Percentiles rank a stretch among this genome's conserved stretches.
These are phyloP conservation scores for Ophiostoma sp. DNA, from an alignment of 2,329 filamentous ascomycete genomes.

Conservation along the genomic window DNA sequence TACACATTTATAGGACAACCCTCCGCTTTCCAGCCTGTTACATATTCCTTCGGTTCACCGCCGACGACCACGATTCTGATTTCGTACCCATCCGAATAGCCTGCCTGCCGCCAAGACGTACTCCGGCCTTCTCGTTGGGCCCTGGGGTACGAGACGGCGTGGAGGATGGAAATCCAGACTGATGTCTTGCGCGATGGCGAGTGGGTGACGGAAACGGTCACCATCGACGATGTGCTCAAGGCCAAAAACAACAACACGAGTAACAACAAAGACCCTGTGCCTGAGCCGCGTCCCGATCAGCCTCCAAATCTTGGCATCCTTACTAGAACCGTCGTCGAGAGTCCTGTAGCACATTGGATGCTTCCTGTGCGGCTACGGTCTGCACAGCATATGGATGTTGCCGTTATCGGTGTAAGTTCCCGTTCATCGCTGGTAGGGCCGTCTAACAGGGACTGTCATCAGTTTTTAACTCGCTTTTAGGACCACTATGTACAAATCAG, in stretches of 20 bases:
- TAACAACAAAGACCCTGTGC: slow-evolving; percentile 37
- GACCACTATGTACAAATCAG: slow-evolving; percentile 80
- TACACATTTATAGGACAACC: not conserved
- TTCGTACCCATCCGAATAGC: not conserved
- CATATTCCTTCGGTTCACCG: not conserved
- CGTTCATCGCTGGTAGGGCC: not conserved
- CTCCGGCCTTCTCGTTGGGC: slow-evolving; percentile 5
- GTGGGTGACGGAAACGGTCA: slow-evolving; percentile 58
- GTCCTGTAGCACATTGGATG: slow-evolving; percentile 73
- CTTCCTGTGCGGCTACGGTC: slow-evolving; percentile 77
- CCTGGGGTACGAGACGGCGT: slow-evolving; percentile 20
- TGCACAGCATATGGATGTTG: slow-evolving; percentile 72
- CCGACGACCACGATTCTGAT: not conserved
- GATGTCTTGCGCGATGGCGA: slow-evolving; percentile 55
- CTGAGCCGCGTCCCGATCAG: slow-evolving; percentile 34
- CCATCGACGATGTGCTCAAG: slow-evolving; percentile 46
- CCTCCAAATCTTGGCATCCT: slow-evolving; percentile 68
- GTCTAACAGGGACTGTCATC: not conserved
- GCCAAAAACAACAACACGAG: slow-evolving; percentile 34
- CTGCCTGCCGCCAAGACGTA: not conserved
- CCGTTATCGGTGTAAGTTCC: slow-evolving; percentile 73
- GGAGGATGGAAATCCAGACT: slow-evolving; percentile 54
- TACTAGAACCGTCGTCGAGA: slow-evolving; percentile 74
- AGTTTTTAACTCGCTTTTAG: slow-evolving; percentile 40
- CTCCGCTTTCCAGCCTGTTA: not conserved